phyloP scores from a whole-genome alignment of 208 protist species.

The Trichomonas gallinae region DNA sequence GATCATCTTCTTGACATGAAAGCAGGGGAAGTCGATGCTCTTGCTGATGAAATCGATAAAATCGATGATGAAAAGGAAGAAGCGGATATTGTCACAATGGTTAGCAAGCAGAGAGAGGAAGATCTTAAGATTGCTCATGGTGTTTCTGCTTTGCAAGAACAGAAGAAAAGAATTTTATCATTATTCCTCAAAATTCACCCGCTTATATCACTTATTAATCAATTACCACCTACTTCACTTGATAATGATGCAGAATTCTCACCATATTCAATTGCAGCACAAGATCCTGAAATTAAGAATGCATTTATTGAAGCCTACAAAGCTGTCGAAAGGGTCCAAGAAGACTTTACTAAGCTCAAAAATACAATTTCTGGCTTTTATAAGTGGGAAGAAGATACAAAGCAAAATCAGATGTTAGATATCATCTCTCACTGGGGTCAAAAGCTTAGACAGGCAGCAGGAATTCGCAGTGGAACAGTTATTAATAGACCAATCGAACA shows the following conservation, averaged over 20 bases:
- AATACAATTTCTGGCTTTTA: neutral
- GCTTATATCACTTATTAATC: neutral
- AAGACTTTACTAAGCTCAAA: neutral
- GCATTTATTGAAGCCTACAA: neutral
- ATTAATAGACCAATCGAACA: constrained; percentile 22
- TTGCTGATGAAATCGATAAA: neutral
- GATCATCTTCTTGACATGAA: neutral
- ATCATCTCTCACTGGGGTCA: neutral
- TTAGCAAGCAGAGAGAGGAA: neutral
- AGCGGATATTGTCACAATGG: neutral
- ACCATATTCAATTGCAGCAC: neutral
- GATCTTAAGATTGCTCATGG: neutral
- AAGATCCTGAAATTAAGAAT: neutral
- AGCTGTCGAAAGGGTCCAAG: neutral
- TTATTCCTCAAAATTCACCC: neutral
- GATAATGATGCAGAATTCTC: neutral
- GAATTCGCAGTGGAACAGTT: neutral
- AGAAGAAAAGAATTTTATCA: neutral
- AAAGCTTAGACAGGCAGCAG: neutral
- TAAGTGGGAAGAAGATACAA: neutral
- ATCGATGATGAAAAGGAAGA: neutral
- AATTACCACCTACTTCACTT: neutral
- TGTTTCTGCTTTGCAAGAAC: neutral
- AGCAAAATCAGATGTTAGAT: neutral
- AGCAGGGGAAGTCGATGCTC: neutral